A percentile compares a stretch with the other conserved stretches of the same genome.
Evolutionary conservation across 1,284 basidiomycete species (phyloP).

Genomic region (Papiliotrema fonsecae): DNA sequence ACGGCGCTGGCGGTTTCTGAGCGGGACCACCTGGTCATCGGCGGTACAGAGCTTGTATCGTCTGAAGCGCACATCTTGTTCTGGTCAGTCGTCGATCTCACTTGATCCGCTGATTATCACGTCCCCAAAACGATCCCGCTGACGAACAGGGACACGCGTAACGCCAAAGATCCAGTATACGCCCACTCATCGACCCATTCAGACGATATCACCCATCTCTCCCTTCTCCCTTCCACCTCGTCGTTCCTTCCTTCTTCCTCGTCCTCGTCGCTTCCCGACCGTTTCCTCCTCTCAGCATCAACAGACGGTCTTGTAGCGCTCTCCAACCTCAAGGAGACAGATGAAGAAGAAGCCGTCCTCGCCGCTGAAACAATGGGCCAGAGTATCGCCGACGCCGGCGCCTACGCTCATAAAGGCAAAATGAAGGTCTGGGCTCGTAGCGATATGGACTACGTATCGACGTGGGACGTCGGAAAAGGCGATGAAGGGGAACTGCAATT

Average conservation of each 20-base stretch:
- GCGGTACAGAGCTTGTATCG: conserved; percentile 49
- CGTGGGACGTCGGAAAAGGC: conserved; percentile 34
- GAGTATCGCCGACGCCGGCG: conserved; percentile 39
- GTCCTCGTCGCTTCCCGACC: conserved; percentile 18
- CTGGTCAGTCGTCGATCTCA: conserved; percentile 34
- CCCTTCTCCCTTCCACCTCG: conserved; percentile 45
- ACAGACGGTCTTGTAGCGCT: conserved; percentile 51
- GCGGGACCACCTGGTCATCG: conserved; percentile 47
- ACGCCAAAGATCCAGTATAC: conserved; percentile 41
- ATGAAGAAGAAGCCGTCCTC: conserved; percentile 51
- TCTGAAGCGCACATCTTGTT: conserved; percentile 51
- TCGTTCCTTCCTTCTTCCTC: conserved; percentile 21
- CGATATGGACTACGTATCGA: conserved; percentile 46
- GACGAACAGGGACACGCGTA: conserved; percentile 43
- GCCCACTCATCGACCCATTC: conserved; percentile 51
- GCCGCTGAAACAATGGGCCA: conserved; percentile 46
- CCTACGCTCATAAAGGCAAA: conserved; percentile 23
- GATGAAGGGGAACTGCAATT: conserved; percentile 35
- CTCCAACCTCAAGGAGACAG: conserved; percentile 46
- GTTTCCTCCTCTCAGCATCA: conserved; percentile 48
- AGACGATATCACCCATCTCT: conserved; percentile 51
- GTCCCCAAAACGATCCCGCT: not conserved
- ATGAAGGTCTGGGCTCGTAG: conserved; percentile 46
- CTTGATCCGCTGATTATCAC: not conserved
- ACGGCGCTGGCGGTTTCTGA: conserved; percentile 39